A percentile compares a stretch with the other conserved stretches of the same genome.
Evolutionary conservation across 768 basidiomycete genomes (phyloP).

Genomic region (Pisolithus microcarpus): DNA sequence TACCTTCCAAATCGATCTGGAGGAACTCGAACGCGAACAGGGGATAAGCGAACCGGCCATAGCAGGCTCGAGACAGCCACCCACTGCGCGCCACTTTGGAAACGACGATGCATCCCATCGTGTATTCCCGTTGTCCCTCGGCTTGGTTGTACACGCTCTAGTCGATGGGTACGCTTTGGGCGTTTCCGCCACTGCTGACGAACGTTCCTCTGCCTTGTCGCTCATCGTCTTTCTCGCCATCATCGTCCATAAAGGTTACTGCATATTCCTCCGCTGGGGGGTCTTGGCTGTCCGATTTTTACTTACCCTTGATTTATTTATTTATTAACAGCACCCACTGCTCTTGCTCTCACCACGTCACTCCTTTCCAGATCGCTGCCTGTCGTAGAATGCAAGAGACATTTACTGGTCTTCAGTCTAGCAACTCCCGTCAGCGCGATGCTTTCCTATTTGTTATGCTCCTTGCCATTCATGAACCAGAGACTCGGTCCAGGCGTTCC

Average conservation of each 20-base stretch:
- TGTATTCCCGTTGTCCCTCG: constrained; percentile 73
- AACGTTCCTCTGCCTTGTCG: constrained; percentile 48
- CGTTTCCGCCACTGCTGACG: constrained; percentile 48
- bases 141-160: constrained; percentile 79
- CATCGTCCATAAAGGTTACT: constrained; percentile 78
- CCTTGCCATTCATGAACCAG: constrained; percentile 34
- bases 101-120: constrained; percentile 22
- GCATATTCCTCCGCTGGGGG: not conserved
- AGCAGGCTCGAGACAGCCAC: no score
- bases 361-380: constrained; percentile 73
- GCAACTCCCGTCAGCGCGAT: constrained; percentile 83
- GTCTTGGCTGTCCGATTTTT: not conserved
- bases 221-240: constrained; percentile 87
- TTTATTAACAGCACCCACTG: constrained; percentile 64
- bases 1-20: constrained; percentile 57
- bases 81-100: constrained; percentile 4
- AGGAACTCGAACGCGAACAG: constrained; percentile 45
- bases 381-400: constrained; percentile 59
- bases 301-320: constrained; percentile 7
- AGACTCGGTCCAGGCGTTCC: constrained; percentile 64
- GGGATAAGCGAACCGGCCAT: constrained; percentile 9
- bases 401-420: constrained; percentile 70
- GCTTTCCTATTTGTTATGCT: constrained; percentile 63
- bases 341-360: constrained; percentile 80
- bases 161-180: constrained; percentile 93